These are phyloP conservation scores for Barbarea vulgaris DNA, from an alignment of 345 rosid species.

Conservation along the genomic window DNA sequence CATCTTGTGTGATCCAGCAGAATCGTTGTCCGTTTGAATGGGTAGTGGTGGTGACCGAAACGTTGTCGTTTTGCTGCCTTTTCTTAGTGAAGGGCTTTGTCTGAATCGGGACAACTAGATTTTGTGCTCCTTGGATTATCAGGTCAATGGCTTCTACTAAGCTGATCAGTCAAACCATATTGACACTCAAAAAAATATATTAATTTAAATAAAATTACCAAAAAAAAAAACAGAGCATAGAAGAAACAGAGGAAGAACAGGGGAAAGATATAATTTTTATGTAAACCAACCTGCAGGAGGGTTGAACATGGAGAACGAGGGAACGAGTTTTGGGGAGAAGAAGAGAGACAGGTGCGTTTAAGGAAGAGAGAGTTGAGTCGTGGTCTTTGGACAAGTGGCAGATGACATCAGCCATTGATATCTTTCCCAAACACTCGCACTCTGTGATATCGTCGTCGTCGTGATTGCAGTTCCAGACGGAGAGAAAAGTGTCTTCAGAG, in stretches of 20 bases:
- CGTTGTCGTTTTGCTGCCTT: constrained; percentile 39
- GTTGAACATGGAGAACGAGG: constrained; percentile 63
- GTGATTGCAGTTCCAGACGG: constrained; percentile 73
- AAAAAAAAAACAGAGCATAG: neutral
- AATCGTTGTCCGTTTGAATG: constrained; percentile 70
- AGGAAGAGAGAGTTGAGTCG: constrained; percentile 50
- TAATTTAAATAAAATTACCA: neutral
- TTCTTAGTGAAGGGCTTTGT: constrained; percentile 48
- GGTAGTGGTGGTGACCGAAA: constrained; percentile 28
- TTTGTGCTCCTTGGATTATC: constrained; percentile 82
- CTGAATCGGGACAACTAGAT: constrained; percentile 76
- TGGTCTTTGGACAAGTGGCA: constrained; percentile 59
- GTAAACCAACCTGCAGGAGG: constrained; percentile 86
- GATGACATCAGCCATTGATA: constrained; percentile 65
- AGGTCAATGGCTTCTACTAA: constrained; percentile 80
- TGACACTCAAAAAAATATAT: neutral
- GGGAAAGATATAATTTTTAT: neutral
- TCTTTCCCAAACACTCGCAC: constrained; percentile 68
- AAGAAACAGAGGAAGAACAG: constrained; percentile 26
- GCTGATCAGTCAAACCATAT: constrained; percentile 45
- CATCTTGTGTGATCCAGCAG: constrained; percentile 96
- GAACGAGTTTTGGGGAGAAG: constrained; percentile 54
- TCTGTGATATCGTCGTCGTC: constrained; percentile 31
- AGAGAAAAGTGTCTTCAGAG: constrained; percentile 59
- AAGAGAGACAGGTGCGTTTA: constrained; percentile 61